Conservation (phyloP, 1,284 basidiomycete genomes). For the Ganoderma resinaceum region DNA sequence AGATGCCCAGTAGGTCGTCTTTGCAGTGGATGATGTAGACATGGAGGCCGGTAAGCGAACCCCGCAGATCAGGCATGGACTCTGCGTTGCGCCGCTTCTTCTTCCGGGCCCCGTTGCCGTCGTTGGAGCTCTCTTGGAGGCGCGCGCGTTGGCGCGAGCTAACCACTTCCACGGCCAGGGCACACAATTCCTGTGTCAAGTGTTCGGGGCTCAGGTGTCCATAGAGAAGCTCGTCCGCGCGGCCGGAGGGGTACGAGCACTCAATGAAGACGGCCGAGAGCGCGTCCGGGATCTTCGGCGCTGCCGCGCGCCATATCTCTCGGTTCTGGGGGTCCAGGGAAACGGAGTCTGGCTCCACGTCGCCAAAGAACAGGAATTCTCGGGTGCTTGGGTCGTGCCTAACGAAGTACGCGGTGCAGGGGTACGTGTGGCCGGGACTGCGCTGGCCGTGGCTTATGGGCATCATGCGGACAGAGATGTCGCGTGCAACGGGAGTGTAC, state of each 20-base stretch:
- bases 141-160: conserved; percentile 42
- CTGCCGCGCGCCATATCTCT: conserved; percentile 75
- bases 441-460: conserved; percentile 72
- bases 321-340: conserved; percentile 61
- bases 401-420: conserved; percentile 80
- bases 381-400: conserved; percentile 60
- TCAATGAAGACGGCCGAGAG: conserved; percentile 82
- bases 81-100: conserved; percentile 49
- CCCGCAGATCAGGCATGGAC: conserved; percentile 50
- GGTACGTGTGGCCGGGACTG: conserved; percentile 55
- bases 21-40: conserved; percentile 86
- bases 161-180: conserved; percentile 72
- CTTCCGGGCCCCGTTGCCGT: conserved; percentile 50
- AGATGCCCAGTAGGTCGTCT: conserved; percentile 57
- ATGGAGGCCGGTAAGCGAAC: conserved; percentile 61
- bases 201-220: conserved; percentile 83
- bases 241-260: conserved; percentile 79
- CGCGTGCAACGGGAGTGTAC: conserved; percentile 59
- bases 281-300: conserved; percentile 66
- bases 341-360: conserved; percentile 81
- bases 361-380: conserved; percentile 86
- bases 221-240: conserved; percentile 66
- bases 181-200: conserved; percentile 68
- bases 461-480: conserved; percentile 71
- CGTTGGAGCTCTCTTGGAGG: conserved; percentile 25